These are phyloP conservation scores for Trichosanthes truncata DNA, from an alignment of 306 rosid genomes.

Conservation along the genomic window DNA sequence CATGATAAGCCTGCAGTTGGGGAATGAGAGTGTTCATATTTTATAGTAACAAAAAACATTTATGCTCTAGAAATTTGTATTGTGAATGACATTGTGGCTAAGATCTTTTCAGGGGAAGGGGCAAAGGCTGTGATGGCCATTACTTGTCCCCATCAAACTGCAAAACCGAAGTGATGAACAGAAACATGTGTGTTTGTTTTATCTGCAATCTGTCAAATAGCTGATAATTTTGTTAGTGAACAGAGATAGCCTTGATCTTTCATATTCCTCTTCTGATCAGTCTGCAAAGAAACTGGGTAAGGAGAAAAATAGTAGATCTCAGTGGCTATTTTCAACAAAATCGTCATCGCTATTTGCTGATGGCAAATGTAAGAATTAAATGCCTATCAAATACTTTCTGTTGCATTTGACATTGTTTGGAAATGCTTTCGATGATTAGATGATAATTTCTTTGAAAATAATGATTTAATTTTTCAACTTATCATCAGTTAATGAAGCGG, in stretches of 20 bases:
- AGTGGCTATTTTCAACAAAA: background rate
- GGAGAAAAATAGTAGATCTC: background rate
- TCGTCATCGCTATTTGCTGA: background rate
- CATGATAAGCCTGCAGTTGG: background rate
- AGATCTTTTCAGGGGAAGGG: conserved; percentile 1
- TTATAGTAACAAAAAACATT: background rate
- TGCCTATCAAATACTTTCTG: background rate
- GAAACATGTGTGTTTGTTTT: background rate
- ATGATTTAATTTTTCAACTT: background rate
- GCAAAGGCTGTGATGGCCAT: background rate
- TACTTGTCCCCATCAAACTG: background rate
- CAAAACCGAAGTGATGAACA: background rate
- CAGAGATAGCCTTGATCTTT: background rate
- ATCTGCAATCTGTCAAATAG: background rate
- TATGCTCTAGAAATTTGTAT: background rate
- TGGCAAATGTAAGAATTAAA: background rate
- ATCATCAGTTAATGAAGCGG: conserved; percentile 1
- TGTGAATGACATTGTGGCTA: background rate
- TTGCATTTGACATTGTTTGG: background rate
- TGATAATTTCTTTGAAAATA: background rate
- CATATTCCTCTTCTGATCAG: background rate
- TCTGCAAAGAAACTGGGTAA: background rate
- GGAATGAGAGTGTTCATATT: background rate
- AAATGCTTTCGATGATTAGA: background rate
- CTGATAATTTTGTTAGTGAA: background rate